Base-by-base conservation (phyloP, 225 moss, liverwort and hornwort species). In the Antitrichia curtipendula region DNA sequence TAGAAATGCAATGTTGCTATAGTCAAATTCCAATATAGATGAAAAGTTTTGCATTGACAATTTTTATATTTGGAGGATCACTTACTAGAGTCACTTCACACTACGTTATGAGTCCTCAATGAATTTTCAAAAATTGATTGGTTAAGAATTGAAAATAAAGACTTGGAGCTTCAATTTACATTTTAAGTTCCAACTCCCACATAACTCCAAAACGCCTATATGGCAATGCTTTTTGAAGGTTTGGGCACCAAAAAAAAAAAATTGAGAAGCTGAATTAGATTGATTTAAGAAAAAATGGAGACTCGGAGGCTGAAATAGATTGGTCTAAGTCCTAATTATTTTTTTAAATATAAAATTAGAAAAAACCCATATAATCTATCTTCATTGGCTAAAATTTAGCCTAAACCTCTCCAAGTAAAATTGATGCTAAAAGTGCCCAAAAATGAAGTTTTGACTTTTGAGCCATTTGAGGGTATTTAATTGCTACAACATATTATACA, bases 361-460 rank as follows among this genome's bases (percentile, higher is more conserved):
- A 36, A 19, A 65, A 64, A 34, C 2, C 10, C n/a, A 11, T 31
- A 4, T 11, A n/a, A 66, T 11, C 12, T 12, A n/a, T n/a, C 12
- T 0, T 7, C 18, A 34, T 21, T 6, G 12, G 6, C 1, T 66
- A 7, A 66, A 21, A 6, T 20, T 20, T n/a, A 20, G 5, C 2
- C 7, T 0, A 13, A 61, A 31, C 15, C 15, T 61, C 1, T 13
- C 23, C 13, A 38, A 22, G 7, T 0, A 68, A 0, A 23, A 2
- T 38, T 24, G 2, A 68, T 38, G 38, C 13, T 68, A 12, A 4
- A 68, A 68, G 8, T 68, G 1, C 23, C 23, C 13, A 0, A 2
- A 68, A 38, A 68, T 4, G 22, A n/a, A 0, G 4, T 68, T 40
- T 38, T 68, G 13, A 68, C 13, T 40, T 40, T 31, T 24, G 8